Evolutionary conservation across 1,284 basidiomycete species (phyloP).

Genomic region (Ceratobasidium sp.): DNA sequence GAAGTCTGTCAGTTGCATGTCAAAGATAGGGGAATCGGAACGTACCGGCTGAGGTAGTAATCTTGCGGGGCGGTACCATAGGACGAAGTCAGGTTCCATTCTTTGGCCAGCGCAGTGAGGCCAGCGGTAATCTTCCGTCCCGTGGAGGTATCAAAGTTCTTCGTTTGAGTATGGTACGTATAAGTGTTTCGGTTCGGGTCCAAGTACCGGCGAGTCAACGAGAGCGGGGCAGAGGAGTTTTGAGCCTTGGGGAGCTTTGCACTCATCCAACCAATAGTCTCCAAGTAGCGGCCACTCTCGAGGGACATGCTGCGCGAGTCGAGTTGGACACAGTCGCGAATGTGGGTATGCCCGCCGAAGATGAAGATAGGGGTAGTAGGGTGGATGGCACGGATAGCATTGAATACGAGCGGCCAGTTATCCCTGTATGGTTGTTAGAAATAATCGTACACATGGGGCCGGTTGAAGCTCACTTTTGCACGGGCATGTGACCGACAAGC

Average conservation of each 20-base stretch:
- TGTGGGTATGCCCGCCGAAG: slow-evolving; percentile 84
- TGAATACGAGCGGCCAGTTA: slow-evolving; percentile 70
- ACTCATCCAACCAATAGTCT: slow-evolving; percentile 76
- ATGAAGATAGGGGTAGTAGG: slow-evolving; percentile 81
- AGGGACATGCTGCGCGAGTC: slow-evolving; percentile 77
- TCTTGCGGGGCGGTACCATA: slow-evolving; percentile 82
- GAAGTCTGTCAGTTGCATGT: neutral
- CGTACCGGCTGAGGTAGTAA: slow-evolving; percentile 72
- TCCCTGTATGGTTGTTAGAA: slow-evolving; percentile 59
- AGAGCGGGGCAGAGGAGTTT: slow-evolving; percentile 63
- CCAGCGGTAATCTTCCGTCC: slow-evolving; percentile 70
- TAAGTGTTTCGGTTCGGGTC: slow-evolving; percentile 74
- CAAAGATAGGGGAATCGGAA: slow-evolving; percentile 34
- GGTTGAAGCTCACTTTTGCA: slow-evolving; percentile 27
- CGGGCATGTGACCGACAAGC: slow-evolving; percentile 69
- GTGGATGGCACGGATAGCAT: slow-evolving; percentile 80
- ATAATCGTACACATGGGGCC: neutral
- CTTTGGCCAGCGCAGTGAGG: slow-evolving; percentile 65
- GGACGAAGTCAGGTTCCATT: slow-evolving; percentile 67
- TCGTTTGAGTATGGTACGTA: slow-evolving; percentile 61
- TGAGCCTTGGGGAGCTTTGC: slow-evolving; percentile 49
- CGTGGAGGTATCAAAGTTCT: slow-evolving; percentile 68
- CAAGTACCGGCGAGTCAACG: slow-evolving; percentile 77
- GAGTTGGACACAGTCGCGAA: slow-evolving; percentile 79
- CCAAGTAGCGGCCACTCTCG: slow-evolving; percentile 89